These are phyloP conservation scores for Cicer pinnatifidum DNA, from an alignment of 306 rosid genomes.

Conservation along the genomic window DNA sequence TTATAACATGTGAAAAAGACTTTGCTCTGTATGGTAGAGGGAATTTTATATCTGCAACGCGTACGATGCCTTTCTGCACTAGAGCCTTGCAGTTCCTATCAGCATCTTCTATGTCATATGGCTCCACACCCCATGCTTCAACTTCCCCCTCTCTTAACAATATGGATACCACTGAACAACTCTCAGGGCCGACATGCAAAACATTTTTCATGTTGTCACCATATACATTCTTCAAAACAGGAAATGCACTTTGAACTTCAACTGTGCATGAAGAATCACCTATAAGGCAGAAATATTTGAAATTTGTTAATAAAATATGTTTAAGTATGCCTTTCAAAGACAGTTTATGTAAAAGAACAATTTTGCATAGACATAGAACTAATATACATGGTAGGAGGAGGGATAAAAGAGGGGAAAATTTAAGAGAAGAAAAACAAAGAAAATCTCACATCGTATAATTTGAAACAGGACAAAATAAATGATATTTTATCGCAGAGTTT, in stretches of 20 bases:
- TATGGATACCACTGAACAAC: conserved; percentile 76
- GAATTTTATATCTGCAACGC: conserved; percentile 85
- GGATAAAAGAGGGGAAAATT: neutral
- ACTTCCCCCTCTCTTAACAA: conserved; percentile 74
- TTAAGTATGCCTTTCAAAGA: conserved; percentile 10
- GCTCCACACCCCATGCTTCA: conserved; percentile 94
- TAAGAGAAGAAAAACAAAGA: neutral
- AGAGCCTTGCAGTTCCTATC: conserved; percentile 75
- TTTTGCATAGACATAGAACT: neutral
- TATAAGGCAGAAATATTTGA: conserved; percentile 43
- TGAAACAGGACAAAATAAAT: conserved; percentile 29
- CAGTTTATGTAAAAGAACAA: neutral
- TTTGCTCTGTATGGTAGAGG: conserved; percentile 82
- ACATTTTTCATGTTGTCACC: conserved; percentile 73
- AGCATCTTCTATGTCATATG: conserved; percentile 85
- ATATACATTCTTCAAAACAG: conserved; percentile 69
- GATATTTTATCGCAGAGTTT: neutral
- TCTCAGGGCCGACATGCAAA: conserved; percentile 90
- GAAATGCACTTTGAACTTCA: conserved; percentile 76
- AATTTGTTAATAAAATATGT: neutral
- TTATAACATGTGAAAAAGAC: conserved; percentile 82
- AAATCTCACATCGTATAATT: neutral
- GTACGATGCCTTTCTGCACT: conserved; percentile 74
- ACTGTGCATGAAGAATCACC: conserved; percentile 80
- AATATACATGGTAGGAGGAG: neutral